Conservation (phyloP, 805 yeast species). For the Candida corydali region DNA sequence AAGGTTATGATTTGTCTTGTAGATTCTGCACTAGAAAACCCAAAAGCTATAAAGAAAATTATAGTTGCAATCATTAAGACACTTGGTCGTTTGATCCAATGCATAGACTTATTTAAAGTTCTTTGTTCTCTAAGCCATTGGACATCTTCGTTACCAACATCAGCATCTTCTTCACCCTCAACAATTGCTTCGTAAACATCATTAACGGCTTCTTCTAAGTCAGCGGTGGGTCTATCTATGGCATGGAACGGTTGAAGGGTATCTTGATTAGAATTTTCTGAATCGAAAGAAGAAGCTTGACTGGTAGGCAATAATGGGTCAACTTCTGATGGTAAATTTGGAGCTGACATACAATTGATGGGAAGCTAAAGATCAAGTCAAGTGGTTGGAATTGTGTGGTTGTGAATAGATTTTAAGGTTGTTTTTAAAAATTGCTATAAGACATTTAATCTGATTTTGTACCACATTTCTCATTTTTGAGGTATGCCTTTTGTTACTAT, state of each 20-base stretch:
- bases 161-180: slow-evolving; percentile 28
- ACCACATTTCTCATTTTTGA: too few relatives aligned
- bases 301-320: slow-evolving; percentile 2
- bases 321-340: background rate
- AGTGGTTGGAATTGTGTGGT: background rate
- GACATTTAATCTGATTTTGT: too few relatives aligned
- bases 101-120: slow-evolving; percentile 33
- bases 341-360: background rate
- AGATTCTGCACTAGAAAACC: slow-evolving; percentile 35
- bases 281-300: background rate
- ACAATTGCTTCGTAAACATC: slow-evolving; percentile 40
- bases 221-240: slow-evolving; percentile 7
- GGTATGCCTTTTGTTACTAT: too few relatives aligned
- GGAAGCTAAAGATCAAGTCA: background rate
- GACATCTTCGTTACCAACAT: slow-evolving; percentile 36
- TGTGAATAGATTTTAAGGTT: too few relatives aligned
- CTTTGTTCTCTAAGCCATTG: slow-evolving; percentile 51
- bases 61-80: slow-evolving; percentile 44
- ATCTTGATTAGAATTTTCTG: background rate
- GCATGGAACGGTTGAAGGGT: background rate
- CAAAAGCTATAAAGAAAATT: slow-evolving; percentile 40
- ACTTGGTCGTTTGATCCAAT: slow-evolving; percentile 59
- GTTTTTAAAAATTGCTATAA: too few relatives aligned
- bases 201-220: slow-evolving; percentile 27
- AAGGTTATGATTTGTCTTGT: slow-evolving; percentile 34